A percentile compares a stretch with the other conserved stretches of the same genome.
phyloP scores from a whole-genome alignment of 176 grass and related monocot genomes.

The Bolboschoenus planiculmis region DNA sequence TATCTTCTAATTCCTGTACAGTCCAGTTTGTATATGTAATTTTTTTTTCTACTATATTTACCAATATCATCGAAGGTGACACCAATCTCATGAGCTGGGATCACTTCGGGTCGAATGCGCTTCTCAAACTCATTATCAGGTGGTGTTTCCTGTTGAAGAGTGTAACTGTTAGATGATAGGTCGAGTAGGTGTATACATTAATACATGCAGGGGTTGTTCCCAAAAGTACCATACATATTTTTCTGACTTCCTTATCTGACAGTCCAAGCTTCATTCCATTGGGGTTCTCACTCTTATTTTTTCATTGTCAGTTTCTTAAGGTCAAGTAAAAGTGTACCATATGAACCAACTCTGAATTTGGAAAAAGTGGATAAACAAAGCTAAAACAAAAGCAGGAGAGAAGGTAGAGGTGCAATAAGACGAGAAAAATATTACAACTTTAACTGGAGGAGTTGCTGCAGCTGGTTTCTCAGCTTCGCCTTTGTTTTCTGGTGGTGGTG shows the following conservation, averaged over 20 bases:
- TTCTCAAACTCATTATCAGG: slow-evolving; percentile 99
- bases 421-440: slow-evolving; percentile 8
- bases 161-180: neutral
- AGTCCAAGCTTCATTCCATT: neutral
- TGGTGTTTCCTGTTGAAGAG: slow-evolving; percentile 51
- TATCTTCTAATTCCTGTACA: neutral
- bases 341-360: neutral
- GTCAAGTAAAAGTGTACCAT: neutral
- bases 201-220: neutral
- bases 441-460: slow-evolving; percentile 8
- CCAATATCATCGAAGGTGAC: slow-evolving; percentile 95
- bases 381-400: neutral
- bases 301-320: neutral
- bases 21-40: neutral
- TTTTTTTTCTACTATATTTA: neutral
- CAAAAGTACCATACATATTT: neutral
- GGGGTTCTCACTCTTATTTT: neutral
- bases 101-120: slow-evolving; percentile 84
- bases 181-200: neutral
- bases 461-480: slow-evolving; percentile 30
- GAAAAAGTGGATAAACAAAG: neutral
- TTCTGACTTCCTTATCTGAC: neutral
- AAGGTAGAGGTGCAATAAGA: neutral
- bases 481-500: slow-evolving; percentile 31
- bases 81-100: slow-evolving; percentile 78